Evolutionary conservation across 768 basidiomycete species (phyloP).

Genomic region (Amanita subjunquillea): DNA sequence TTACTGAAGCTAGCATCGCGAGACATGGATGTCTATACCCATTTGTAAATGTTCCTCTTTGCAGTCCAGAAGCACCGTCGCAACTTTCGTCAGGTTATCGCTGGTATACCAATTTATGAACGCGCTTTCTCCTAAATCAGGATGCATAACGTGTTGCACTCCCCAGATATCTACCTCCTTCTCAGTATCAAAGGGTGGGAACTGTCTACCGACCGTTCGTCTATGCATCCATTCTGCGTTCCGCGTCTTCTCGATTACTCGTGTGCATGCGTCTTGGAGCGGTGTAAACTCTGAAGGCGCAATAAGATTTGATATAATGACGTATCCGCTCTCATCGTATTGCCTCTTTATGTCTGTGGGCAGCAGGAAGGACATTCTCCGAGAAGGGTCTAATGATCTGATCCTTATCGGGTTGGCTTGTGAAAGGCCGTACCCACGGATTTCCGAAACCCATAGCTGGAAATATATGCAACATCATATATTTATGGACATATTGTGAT

Average conservation of each 20-base stretch:
- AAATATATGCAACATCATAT: too few species aligned
- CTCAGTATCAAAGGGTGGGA: slow-evolving; percentile 56
- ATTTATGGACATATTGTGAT: neutral
- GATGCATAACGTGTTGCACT: slow-evolving; percentile 77
- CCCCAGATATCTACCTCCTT: slow-evolving; percentile 64
- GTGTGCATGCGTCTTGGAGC: slow-evolving; percentile 41
- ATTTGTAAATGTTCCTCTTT: slow-evolving; percentile 54
- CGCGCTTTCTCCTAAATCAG: slow-evolving; percentile 44
- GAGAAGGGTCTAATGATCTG: neutral
- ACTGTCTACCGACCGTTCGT: slow-evolving; percentile 69
- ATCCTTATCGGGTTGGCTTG: too few species aligned
- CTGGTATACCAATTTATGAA: slow-evolving; percentile 67
- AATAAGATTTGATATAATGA: slow-evolving; percentile 50
- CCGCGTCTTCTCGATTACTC: slow-evolving; percentile 43
- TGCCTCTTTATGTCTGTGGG: slow-evolving; percentile 23
- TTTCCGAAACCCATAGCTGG: too few species aligned
- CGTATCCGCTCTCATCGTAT: slow-evolving; percentile 59
- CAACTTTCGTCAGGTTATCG: slow-evolving; percentile 30
- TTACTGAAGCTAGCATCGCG: neutral
- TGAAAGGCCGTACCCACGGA: too few species aligned
- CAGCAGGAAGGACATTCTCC: neutral
- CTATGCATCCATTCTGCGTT: slow-evolving; percentile 53
- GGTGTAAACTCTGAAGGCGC: slow-evolving; percentile 22
- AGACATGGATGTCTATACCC: slow-evolving; percentile 33
- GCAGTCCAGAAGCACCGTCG: slow-evolving; percentile 43